phyloP scores from a whole-genome alignment of 352 stramenopile species.

The Phytophthora sojae region DNA sequence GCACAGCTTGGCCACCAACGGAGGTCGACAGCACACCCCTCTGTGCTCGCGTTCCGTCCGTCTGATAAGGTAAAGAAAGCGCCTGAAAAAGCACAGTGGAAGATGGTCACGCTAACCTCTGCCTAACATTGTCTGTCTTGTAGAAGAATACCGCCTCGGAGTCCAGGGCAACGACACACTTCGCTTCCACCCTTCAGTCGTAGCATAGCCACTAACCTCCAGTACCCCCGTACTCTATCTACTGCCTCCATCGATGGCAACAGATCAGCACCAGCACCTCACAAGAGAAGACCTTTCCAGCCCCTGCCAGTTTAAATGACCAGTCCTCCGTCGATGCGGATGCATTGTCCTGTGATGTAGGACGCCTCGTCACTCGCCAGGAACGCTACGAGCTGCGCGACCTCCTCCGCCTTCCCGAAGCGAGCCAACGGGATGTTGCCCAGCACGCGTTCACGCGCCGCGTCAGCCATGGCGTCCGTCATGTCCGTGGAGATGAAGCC shows the following conservation, averaged over 20 bases:
- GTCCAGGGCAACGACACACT: slow-evolving; percentile 24
- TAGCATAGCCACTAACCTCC: slow-evolving; percentile 30
- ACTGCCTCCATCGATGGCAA: slow-evolving; percentile 20
- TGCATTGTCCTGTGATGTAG: slow-evolving; percentile 89
- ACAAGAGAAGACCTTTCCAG: slow-evolving; percentile 1
- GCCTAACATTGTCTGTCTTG: slow-evolving; percentile 1
- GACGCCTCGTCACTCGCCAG: slow-evolving; percentile 74
- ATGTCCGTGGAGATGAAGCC: slow-evolving; percentile 89
- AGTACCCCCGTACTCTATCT: slow-evolving; percentile 15
- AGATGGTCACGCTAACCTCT: background rate
- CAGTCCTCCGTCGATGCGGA: slow-evolving; percentile 83
- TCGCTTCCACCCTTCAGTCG: slow-evolving; percentile 29
- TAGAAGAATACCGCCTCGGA: slow-evolving; percentile 26
- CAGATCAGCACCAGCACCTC: slow-evolving; percentile 12
- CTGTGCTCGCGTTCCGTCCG: slow-evolving; percentile 73
- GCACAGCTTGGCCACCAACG: slow-evolving; percentile 79
- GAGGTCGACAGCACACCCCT: slow-evolving; percentile 66
- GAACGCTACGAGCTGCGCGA: slow-evolving; percentile 84
- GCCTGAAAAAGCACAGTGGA: background rate
- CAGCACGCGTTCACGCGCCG: slow-evolving; percentile 56
- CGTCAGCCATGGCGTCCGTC: slow-evolving; percentile 66
- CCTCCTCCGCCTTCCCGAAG: slow-evolving; percentile 72
- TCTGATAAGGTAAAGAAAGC: slow-evolving; percentile 45
- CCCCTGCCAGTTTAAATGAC: slow-evolving; percentile 52
- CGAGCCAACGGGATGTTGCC: slow-evolving; percentile 65